Percentiles rank a stretch among this genome's conserved stretches.
Evolutionary conservation across 2,329 filamentous ascomycete genomes (phyloP).

Genomic region (Colletotrichum zoysiae): DNA sequence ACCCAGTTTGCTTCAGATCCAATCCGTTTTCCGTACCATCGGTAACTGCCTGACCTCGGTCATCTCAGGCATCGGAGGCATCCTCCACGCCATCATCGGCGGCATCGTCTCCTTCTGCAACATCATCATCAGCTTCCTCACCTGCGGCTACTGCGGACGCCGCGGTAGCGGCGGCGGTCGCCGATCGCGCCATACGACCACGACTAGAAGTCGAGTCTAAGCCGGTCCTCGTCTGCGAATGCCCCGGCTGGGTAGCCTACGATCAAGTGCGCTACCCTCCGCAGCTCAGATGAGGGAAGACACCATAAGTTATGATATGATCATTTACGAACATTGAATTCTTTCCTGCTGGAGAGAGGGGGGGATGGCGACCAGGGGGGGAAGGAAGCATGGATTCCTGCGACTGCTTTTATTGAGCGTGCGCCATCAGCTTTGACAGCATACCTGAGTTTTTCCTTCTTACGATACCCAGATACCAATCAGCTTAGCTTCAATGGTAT

Average conservation of each 20-base stretch:
- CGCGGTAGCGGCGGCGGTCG: conserved; percentile 47
- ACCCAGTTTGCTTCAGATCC: conserved; percentile 59
- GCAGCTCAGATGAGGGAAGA: conserved; percentile 10
- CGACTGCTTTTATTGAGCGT: conserved; percentile 4
- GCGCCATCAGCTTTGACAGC: conserved; percentile 22
- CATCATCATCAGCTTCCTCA: conserved; percentile 76
- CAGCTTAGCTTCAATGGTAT: conserved; percentile 37
- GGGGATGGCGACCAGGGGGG: neutral
- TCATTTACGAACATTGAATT: conserved; percentile 2
- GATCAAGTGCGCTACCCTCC: neutral
- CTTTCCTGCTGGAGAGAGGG: neutral
- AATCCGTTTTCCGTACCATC: conserved; percentile 72
- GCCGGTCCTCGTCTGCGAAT: conserved; percentile 10
- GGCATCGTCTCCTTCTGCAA: conserved; percentile 74
- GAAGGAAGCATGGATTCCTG: neutral
- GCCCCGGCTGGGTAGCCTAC: neutral
- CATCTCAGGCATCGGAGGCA: conserved; percentile 73
- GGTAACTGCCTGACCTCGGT: conserved; percentile 76
- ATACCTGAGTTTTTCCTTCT: conserved; percentile 1
- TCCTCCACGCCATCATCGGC: conserved; percentile 75
- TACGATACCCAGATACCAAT: conserved; percentile 40
- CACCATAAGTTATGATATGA: neutral
- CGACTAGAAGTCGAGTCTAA: conserved; percentile 51
- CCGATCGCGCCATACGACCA: conserved; percentile 44
- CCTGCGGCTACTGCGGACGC: conserved; percentile 61